Evolutionary conservation across 2,329 filamentous ascomycete species (phyloP).

Genomic region (Colletotrichum cordylinicola): DNA sequence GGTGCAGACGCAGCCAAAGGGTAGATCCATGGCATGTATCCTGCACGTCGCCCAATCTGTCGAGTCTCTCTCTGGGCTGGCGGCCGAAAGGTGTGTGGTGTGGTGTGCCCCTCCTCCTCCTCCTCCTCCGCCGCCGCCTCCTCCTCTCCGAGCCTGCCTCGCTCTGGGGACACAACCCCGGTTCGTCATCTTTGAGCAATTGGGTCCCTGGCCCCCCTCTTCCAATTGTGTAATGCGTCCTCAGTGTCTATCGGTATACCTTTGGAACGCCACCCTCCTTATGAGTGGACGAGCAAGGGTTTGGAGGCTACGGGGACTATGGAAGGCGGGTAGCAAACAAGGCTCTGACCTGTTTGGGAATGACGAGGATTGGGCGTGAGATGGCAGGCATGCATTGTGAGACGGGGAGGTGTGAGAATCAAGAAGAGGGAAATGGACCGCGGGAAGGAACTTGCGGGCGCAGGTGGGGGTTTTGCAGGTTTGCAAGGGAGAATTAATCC

Average conservation of each 20-base stretch:
- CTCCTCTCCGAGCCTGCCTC: not conserved
- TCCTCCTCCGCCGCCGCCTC: not conserved
- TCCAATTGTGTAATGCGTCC: not conserved
- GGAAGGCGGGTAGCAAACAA: slow-evolving; percentile 12
- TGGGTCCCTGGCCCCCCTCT: not conserved
- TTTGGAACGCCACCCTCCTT: not conserved
- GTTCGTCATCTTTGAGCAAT: slow-evolving; percentile 8
- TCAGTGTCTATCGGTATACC: not conserved
- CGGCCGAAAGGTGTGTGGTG: not conserved
- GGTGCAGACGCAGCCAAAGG: slow-evolving; percentile 12
- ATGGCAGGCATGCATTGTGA: slow-evolving; percentile 3
- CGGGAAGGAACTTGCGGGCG: not conserved
- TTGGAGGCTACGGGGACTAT: not conserved
- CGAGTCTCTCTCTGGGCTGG: slow-evolving; percentile 5
- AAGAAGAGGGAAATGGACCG: not conserved
- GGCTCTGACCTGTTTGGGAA: slow-evolving; percentile 20
- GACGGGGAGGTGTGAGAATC: slow-evolving; percentile 9
- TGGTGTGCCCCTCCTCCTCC: slow-evolving; percentile 1
- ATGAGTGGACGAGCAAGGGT: not conserved
- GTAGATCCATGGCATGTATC: slow-evolving; percentile 20
- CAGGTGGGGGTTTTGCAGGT: not conserved
- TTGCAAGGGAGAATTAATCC: slow-evolving; percentile 7
- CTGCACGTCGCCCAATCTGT: slow-evolving; percentile 21
- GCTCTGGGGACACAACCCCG: slow-evolving; percentile 3
- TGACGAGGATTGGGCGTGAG: slow-evolving; percentile 1